phyloP scores from a whole-genome alignment of 495 filamentous ascomycete species.

The Acidomyces sp. region DNA sequence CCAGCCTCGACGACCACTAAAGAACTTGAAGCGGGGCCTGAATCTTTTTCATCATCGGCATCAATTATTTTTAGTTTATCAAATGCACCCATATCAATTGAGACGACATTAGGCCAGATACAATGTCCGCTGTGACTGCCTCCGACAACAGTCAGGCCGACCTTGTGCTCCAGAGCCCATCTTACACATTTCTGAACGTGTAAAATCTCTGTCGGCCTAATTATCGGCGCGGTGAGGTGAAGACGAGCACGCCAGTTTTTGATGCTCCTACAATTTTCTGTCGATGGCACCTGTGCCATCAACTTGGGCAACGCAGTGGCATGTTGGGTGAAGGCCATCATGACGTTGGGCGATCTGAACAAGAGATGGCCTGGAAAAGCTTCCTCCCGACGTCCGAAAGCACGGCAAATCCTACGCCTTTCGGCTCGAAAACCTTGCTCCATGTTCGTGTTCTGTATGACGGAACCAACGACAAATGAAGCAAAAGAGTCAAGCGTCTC shows the following conservation, averaged over 20 bases:
- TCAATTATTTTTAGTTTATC: constrained; percentile 37
- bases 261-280: constrained; percentile 26
- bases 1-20: no score
- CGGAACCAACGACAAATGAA: constrained; percentile 40
- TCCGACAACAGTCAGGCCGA: constrained; percentile 41
- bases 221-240: constrained; percentile 33
- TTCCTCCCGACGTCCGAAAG: constrained; percentile 35
- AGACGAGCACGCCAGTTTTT: constrained; percentile 43
- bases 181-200: constrained; percentile 44
- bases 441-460: constrained; percentile 30
- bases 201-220: constrained; percentile 36
- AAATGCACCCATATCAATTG: constrained; percentile 48
- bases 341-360: constrained; percentile 41
- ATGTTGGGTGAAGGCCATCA: constrained; percentile 41
- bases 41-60: constrained; percentile 43
- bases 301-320: constrained; percentile 38
- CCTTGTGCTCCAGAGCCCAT: constrained; percentile 43
- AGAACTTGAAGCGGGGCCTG: no score
- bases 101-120: constrained; percentile 39
- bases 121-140: constrained; percentile 51
- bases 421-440: constrained; percentile 29
- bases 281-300: constrained; percentile 34
- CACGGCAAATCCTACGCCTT: constrained; percentile 43
- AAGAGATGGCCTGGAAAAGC: constrained; percentile 36
- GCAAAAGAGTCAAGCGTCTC: constrained; percentile 41